phyloP scores from a whole-genome alignment of 768 basidiomycete species.

The Boletus bicolor region DNA sequence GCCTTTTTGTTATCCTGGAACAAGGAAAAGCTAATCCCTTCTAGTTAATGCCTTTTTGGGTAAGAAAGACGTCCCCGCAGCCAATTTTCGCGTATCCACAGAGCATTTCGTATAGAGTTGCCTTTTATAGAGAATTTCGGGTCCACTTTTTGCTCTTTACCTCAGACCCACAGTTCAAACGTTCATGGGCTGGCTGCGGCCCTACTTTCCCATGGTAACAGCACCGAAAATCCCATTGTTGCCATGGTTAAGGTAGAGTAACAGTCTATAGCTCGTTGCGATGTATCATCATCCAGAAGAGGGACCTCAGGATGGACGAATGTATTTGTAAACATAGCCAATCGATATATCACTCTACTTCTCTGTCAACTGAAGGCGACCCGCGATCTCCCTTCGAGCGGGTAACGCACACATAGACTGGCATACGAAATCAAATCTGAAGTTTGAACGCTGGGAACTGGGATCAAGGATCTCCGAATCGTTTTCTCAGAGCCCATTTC shows the following conservation, averaged over 20 bases:
- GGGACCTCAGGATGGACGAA: neutral
- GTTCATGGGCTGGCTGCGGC: neutral
- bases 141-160: neutral
- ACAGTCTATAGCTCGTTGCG: neutral
- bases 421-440: too few species aligned
- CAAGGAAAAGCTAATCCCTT: conserved; percentile 10
- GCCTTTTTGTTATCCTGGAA: conserved; percentile 23
- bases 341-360: too few species aligned
- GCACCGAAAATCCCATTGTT: neutral
- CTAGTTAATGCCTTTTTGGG: conserved; percentile 1
- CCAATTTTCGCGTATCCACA: conserved; percentile 4
- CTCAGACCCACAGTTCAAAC: too few species aligned
- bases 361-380: too few species aligned
- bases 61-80: neutral
- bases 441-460: too few species aligned
- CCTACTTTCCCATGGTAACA: neutral
- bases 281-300: neutral
- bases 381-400: too few species aligned
- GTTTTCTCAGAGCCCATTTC: neutral
- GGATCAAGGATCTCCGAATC: too few species aligned
- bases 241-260: conserved; percentile 4
- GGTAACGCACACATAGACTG: too few species aligned
- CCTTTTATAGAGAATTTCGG: neutral
- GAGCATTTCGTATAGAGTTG: conserved; percentile 2
- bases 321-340: neutral